Percentiles rank a stretch among this genome's conserved stretches.
Conservation (phyloP, 164 flowering plant genomes). For the Magnolia changhungtana region DNA sequence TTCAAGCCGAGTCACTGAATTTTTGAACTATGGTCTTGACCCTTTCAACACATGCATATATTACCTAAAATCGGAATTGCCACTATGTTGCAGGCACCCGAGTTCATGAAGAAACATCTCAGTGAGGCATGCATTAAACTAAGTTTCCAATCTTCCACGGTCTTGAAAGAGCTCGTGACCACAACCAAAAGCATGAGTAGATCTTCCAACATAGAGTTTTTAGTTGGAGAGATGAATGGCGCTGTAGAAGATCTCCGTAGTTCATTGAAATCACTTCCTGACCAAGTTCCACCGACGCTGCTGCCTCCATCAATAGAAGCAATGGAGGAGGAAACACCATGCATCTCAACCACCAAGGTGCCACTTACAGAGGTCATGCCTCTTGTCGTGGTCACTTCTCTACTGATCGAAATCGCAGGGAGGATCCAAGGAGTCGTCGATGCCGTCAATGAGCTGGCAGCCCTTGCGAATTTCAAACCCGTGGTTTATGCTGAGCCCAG, state of each 20-base stretch:
- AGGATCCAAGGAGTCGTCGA: slow-evolving; percentile 41
- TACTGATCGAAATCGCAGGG: slow-evolving; percentile 52
- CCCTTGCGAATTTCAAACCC: slow-evolving; percentile 41
- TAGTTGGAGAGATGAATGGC: slow-evolving; percentile 43
- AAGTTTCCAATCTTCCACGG: slow-evolving; percentile 26
- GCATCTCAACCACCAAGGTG: slow-evolving; percentile 4
- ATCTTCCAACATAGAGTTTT: slow-evolving; percentile 35
- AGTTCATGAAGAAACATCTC: slow-evolving; percentile 27
- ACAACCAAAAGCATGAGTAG: slow-evolving; percentile 40
- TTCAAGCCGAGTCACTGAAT: too few relatives aligned
- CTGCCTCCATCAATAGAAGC: slow-evolving; percentile 7
- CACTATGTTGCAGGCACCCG: slow-evolving; percentile 22
- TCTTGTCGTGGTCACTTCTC: slow-evolving; percentile 41
- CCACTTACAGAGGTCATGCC: slow-evolving; percentile 48
- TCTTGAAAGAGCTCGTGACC: slow-evolving; percentile 46
- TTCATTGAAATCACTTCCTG: slow-evolving; percentile 36
- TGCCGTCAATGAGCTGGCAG: slow-evolving; percentile 43
- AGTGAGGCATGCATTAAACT: slow-evolving; percentile 20
- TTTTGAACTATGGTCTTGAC: too few relatives aligned
- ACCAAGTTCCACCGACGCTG: slow-evolving; percentile 6
- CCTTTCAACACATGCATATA: not conserved
- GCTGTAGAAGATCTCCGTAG: slow-evolving; percentile 48
- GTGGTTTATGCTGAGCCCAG: slow-evolving; percentile 23
- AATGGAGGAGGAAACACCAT: slow-evolving; percentile 8
- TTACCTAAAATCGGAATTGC: not conserved